These are phyloP conservation scores for Komagataella populi DNA, from an alignment of 805 yeast genomes.

Conservation along the genomic window DNA sequence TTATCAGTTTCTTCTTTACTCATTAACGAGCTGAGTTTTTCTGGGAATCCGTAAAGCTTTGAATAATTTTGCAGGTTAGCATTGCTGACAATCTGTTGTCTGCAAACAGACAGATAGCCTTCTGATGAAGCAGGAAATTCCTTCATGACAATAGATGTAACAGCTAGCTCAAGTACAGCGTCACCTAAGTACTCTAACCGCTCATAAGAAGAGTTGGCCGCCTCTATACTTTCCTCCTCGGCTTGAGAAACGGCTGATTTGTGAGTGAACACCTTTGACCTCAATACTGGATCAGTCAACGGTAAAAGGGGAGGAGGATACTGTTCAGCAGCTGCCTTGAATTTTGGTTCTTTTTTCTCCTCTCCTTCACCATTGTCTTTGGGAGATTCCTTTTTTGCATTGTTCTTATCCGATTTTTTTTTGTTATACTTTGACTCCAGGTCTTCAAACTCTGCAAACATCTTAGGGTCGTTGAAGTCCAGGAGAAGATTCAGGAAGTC, in stretches of 20 bases:
- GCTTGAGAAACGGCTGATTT: conserved; percentile 52
- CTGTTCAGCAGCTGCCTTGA: conserved; percentile 7
- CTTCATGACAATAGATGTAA: conserved; percentile 53
- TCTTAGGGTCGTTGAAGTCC: conserved; percentile 20
- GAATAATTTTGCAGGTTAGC: conserved; percentile 62
- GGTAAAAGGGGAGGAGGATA: conserved; percentile 64
- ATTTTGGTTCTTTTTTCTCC: conserved; percentile 4
- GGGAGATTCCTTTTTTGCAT: background rate
- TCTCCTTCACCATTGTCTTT: background rate
- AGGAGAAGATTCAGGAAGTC: conserved; percentile 41
- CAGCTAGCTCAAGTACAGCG: conserved; percentile 61
- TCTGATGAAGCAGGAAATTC: conserved; percentile 61
- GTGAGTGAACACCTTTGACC: conserved; percentile 69
- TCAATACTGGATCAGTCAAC: conserved; percentile 43
- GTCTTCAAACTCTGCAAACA: conserved; percentile 7
- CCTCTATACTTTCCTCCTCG: conserved; percentile 41
- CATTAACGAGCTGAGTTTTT: conserved; percentile 34
- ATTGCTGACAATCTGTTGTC: conserved; percentile 65
- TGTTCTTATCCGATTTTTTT: background rate
- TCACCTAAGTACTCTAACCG: conserved; percentile 87
- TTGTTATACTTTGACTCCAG: background rate
- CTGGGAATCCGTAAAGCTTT: conserved; percentile 49
- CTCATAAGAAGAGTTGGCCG: conserved; percentile 62
- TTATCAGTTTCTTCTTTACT: conserved; percentile 28
- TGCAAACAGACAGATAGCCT: conserved; percentile 62